phyloP scores from a whole-genome alignment of 805 yeast species.

The Isabelozyma heimii region DNA sequence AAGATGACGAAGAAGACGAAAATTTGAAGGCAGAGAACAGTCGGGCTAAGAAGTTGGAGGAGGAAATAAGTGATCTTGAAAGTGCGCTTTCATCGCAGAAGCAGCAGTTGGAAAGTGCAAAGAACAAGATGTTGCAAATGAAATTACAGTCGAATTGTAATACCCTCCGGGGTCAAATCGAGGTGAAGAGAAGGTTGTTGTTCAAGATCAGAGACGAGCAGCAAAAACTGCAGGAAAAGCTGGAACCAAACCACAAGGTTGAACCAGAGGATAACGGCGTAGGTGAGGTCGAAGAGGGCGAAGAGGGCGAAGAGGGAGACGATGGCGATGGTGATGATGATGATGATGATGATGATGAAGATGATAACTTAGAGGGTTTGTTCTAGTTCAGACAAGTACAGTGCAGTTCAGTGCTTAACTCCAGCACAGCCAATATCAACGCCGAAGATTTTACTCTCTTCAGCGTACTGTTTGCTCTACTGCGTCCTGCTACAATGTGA shows the following conservation, averaged over 20 bases:
- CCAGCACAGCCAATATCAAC: too few species aligned
- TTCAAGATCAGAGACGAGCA: slow-evolving; percentile 25
- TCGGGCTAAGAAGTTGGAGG: slow-evolving; percentile 65
- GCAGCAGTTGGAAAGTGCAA: slow-evolving; percentile 66
- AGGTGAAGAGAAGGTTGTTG: slow-evolving; percentile 71
- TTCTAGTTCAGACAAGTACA: slow-evolving; percentile 11
- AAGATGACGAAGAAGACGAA: slow-evolving; percentile 44
- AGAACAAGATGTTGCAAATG: slow-evolving; percentile 81
- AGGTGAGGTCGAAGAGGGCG: slow-evolving; percentile 23
- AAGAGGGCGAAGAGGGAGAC: slow-evolving; percentile 23
- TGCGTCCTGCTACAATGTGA: too few species aligned
- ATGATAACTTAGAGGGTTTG: slow-evolving; percentile 39
- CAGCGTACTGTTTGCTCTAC: too few species aligned
- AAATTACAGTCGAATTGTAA: slow-evolving; percentile 80
- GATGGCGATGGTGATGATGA: slow-evolving; percentile 27
- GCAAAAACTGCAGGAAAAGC: slow-evolving; percentile 20
- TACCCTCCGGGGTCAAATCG: slow-evolving; percentile 77
- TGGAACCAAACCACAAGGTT: slow-evolving; percentile 21
- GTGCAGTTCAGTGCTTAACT: too few species aligned
- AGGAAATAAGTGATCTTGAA: slow-evolving; percentile 82
- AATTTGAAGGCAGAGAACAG: slow-evolving; percentile 33
- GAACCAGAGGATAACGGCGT: slow-evolving; percentile 9
- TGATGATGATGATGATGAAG: slow-evolving; percentile 33
- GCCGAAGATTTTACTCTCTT: too few species aligned
- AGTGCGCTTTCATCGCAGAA: slow-evolving; percentile 72